Evolutionary conservation across 768 basidiomycete species (phyloP), one percentile per base, ranked within the genome.

Genomic region (Suillus spraguei): DNA sequence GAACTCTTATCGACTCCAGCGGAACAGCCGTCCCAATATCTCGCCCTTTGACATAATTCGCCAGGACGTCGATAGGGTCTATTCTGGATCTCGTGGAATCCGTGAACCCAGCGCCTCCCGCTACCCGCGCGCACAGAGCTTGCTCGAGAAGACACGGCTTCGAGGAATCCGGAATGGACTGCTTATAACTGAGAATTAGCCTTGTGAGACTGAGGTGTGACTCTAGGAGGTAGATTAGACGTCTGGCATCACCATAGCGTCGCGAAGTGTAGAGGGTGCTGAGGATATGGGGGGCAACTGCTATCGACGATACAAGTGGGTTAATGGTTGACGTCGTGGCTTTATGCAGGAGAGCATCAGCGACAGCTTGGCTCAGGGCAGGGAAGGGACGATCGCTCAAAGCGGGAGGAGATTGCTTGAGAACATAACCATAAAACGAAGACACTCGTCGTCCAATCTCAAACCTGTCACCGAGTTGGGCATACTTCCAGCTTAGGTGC

Each of bases 401-500:
- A 2, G 79, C 72, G 0, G 86, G 85, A 1, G 89, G 84, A 2
- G 86, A 82, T 65, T 89, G 83, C 55, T 83, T 79, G 52, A 97
- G 72, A 14, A 95, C 83, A 46, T 85, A 82, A 16, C 83, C 78
- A 71, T 91, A 96, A 35, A 96, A 78, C 9, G 80, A 79, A 11
- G 87, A 83, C 32, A 94, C 80, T 17, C 87, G 79, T 60, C 83
- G 80, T 22, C 89, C 90, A 54, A 98, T 89, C 77, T 94, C 91
- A 69, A 93, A 96, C 44, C 91, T 84, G 70, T 94, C 91, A 5
- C 89, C 89, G 14, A 95, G 80, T 61, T 90, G 89, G 5, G 81
- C 79, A 67, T 95, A 97, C 72, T 92, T 91, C 95, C 95, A 98
- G 3, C 87, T 85, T 44, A 87, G 72, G 73, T 94, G 91, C 68